Evolutionary conservation across 306 rosid genomes (phyloP).

Genomic region (Quercus aquifolioides): DNA sequence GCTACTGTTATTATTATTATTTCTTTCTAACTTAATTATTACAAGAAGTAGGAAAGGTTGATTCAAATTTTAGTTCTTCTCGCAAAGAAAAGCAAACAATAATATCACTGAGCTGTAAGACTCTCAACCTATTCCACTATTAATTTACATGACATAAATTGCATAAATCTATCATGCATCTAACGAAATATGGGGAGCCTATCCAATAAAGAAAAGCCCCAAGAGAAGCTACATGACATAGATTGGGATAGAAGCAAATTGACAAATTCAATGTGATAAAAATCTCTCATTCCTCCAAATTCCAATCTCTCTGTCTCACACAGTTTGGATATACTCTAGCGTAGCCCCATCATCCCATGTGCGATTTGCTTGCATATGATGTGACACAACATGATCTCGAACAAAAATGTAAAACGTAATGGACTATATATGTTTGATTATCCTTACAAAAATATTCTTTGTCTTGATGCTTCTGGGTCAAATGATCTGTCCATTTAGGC

Average conservation of each 20-base stretch:
- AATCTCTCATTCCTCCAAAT: background rate
- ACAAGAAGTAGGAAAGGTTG: no score
- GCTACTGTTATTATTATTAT: no score
- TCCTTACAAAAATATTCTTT: background rate
- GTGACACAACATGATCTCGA: constrained; percentile 39
- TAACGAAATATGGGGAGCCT: no score
- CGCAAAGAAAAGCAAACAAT: no score
- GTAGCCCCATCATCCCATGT: constrained; percentile 22
- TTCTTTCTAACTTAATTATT: no score
- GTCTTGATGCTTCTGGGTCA: background rate
- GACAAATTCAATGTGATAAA: background rate
- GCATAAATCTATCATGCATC: no score
- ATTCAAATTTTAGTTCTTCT: no score
- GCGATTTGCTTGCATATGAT: constrained; percentile 14
- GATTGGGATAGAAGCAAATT: background rate
- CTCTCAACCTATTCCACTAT: no score
- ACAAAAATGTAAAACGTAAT: background rate
- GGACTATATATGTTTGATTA: background rate
- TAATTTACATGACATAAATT: no score
- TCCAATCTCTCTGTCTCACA: background rate
- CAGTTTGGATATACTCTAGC: background rate
- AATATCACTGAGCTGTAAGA: no score
- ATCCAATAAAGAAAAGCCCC: no score
- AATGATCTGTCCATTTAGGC: no score
- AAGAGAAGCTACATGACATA: background rate